phyloP scores from a whole-genome alignment of 257 asterid genomes.

The Ligustrum vulgare region DNA sequence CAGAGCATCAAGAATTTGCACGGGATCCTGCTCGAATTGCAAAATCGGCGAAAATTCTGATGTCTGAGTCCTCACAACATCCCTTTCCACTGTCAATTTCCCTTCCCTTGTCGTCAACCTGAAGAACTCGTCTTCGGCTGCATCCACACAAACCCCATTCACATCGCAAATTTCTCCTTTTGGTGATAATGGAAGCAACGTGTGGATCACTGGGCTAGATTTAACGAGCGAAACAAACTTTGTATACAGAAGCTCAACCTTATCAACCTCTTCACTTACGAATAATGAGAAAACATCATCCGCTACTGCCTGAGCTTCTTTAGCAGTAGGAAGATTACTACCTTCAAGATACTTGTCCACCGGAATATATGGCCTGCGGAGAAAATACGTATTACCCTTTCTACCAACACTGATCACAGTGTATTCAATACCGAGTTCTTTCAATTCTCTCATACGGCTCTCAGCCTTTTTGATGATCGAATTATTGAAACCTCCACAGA shows the following conservation, averaged over 20 bases:
- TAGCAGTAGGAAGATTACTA: conserved; percentile 67
- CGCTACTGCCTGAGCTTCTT: conserved; percentile 89
- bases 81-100: conserved; percentile 50
- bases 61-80: conserved; percentile 39
- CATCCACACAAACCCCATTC: conserved; percentile 81
- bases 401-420: conserved; percentile 76
- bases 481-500: conserved; percentile 88
- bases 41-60: conserved; percentile 44
- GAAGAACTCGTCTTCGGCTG: conserved; percentile 87
- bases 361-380: conserved; percentile 68
- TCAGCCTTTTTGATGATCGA: conserved; percentile 69
- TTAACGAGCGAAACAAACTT: conserved; percentile 86
- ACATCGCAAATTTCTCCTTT: conserved; percentile 88
- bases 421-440: conserved; percentile 61
- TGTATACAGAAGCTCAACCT: conserved; percentile 86
- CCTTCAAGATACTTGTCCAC: conserved; percentile 76
- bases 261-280: conserved; percentile 83
- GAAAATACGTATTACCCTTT: conserved; percentile 74
- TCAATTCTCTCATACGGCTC: conserved; percentile 54
- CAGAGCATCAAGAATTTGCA: conserved; percentile 52
- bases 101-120: conserved; percentile 60
- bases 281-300: conserved; percentile 84
- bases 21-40: conserved; percentile 56
- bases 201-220: conserved; percentile 80
- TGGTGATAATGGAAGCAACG: conserved; percentile 84